Conservation (phyloP, 805 yeast species). For the Lachancea cidri region DNA sequence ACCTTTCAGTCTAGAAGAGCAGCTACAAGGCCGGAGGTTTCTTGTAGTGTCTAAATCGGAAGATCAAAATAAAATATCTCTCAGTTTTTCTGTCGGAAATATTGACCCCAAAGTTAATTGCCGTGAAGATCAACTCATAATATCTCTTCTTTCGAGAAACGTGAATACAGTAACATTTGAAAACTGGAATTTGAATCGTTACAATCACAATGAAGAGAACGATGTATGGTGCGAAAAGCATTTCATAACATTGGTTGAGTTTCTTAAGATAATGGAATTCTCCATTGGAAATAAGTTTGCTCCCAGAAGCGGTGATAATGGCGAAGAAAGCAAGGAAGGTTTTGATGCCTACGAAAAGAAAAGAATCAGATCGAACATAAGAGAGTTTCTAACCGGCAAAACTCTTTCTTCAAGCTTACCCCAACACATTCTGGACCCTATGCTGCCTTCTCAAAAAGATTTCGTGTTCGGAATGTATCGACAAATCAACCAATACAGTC, state of each 20-base stretch:
- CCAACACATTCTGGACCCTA: not conserved
- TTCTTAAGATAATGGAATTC: not conserved
- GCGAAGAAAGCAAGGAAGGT: not conserved
- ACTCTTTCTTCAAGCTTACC: not conserved
- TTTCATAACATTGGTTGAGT: not conserved
- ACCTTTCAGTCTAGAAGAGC: not conserved
- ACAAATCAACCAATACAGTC: not conserved
- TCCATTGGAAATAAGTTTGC: not conserved
- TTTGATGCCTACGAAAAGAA: not conserved
- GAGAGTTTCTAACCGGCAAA: not conserved
- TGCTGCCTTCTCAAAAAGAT: constrained; percentile 1
- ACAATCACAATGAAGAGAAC: not conserved
- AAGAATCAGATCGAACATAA: not conserved
- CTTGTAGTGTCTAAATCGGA: not conserved
- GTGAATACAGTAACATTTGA: not conserved
- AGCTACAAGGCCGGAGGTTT: not conserved
- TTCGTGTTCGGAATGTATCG: constrained; percentile 1
- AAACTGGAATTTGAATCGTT: not conserved
- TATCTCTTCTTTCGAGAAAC: not conserved
- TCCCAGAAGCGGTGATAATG: not conserved
- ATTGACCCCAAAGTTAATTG: not conserved
- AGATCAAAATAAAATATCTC: not conserved
- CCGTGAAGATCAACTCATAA: not conserved
- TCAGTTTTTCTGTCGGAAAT: not conserved
- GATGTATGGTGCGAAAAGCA: constrained; percentile 1